Conservation (phyloP, 192 early-diverging fungal species). For the Geranomyces michiganensis region DNA sequence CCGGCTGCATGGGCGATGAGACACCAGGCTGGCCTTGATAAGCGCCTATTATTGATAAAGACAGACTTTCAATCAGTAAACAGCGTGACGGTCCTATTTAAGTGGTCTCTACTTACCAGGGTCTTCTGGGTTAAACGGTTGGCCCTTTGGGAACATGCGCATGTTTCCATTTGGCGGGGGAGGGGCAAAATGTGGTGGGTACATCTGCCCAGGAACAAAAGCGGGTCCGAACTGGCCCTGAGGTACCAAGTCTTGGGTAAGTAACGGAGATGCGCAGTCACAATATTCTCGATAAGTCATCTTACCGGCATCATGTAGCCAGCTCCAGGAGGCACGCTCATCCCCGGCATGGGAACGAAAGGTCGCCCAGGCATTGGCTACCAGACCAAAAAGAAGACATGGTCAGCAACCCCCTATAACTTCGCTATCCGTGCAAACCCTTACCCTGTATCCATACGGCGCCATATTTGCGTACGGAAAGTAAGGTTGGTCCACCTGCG, state of each 20-base stretch:
- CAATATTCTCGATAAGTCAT: not conserved
- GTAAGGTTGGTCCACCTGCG: not conserved
- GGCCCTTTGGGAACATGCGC: slow-evolving; percentile 22
- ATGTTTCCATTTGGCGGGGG: slow-evolving; percentile 11
- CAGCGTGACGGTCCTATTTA: too few species aligned
- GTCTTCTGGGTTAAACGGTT: slow-evolving; percentile 1
- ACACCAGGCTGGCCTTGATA: slow-evolving; percentile 3
- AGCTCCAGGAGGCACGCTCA: slow-evolving; percentile 30
- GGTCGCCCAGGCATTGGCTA: slow-evolving; percentile 29
- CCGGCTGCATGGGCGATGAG: not conserved
- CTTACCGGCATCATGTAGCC: slow-evolving; percentile 27
- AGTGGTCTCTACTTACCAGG: slow-evolving; percentile 2
- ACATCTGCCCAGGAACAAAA: slow-evolving; percentile 21
- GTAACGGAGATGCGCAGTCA: not conserved
- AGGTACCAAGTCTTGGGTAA: not conserved
- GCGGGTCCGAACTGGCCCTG: slow-evolving; percentile 26
- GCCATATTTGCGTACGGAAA: slow-evolving; percentile 10
- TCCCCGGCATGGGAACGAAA: slow-evolving; percentile 26
- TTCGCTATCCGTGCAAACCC: not conserved
- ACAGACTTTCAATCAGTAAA: not conserved
- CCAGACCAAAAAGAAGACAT: not conserved
- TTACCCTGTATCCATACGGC: slow-evolving; percentile 31
- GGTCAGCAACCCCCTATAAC: not conserved
- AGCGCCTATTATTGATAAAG: not conserved
- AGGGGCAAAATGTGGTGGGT: slow-evolving; percentile 20